Percentiles rank a stretch among this genome's conserved stretches.
Evolutionary conservation across 2,329 filamentous ascomycete genomes (phyloP).

Genomic region (Aspergillus costaricaensis): DNA sequence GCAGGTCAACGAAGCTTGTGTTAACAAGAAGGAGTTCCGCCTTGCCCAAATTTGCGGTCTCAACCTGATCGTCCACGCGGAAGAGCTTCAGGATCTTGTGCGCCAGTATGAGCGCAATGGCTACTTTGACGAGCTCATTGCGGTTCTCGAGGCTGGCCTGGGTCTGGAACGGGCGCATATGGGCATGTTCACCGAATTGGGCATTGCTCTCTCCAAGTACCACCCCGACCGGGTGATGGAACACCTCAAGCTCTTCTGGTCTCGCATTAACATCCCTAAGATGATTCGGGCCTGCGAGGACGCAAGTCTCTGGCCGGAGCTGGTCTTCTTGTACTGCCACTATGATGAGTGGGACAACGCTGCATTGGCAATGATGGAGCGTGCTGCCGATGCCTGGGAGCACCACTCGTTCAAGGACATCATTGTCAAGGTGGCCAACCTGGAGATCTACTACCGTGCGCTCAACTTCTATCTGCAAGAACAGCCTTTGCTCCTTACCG

Average conservation of each 20-base stretch:
- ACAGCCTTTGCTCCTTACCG: constrained; percentile 92
- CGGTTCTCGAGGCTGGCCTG: constrained; percentile 88
- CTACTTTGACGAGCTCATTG: constrained; percentile 98
- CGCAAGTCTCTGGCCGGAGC: constrained; percentile 93
- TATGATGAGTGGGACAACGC: constrained; percentile 99
- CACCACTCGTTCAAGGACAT: constrained; percentile 99
- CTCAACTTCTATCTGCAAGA: constrained; percentile 98
- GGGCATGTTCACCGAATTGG: constrained; percentile 94
- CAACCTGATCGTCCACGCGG: constrained; percentile 95
- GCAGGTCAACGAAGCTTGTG: constrained; percentile 94
- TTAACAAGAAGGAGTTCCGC: constrained; percentile 97
- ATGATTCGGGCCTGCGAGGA: constrained; percentile 92
- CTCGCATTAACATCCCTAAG: constrained; percentile 95
- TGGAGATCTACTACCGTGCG: constrained; percentile 98
- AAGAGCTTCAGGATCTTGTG: constrained; percentile 88
- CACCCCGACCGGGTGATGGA: constrained; percentile 97
- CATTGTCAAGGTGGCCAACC: constrained; percentile 92
- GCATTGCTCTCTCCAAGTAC: constrained; percentile 90
- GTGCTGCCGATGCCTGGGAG: constrained; percentile 96
- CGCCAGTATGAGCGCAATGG: constrained; percentile 96
- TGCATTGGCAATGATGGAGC: constrained; percentile 95
- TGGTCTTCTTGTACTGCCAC: constrained; percentile 97
- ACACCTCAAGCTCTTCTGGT: constrained; percentile 98
- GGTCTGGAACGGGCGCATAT: constrained; percentile 91
- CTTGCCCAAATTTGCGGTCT: constrained; percentile 98